Conservation (phyloP, 495 filamentous ascomycete species). For the Penicillium longicatenatum region DNA sequence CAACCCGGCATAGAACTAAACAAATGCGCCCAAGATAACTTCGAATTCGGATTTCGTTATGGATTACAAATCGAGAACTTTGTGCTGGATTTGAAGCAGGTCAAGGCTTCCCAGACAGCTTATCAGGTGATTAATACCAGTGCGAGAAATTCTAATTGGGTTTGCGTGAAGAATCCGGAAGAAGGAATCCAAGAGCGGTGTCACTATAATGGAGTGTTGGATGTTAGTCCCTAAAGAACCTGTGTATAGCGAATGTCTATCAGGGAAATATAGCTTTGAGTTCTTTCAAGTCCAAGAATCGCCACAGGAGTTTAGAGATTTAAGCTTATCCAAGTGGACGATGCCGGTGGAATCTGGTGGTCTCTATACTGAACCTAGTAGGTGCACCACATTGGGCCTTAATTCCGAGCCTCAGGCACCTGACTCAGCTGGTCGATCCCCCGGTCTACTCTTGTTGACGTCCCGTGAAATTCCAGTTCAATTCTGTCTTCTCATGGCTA, state of each 20-base stretch:
- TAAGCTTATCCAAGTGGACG: too few relatives aligned
- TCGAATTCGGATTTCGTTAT: conserved; percentile 21
- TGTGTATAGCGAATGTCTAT: background rate
- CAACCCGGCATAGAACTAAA: conserved; percentile 15
- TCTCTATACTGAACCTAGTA: background rate
- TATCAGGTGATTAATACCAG: conserved; percentile 9
- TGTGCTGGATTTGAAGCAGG: conserved; percentile 8
- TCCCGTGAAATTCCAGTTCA: conserved; percentile 1
- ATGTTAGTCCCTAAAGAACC: background rate
- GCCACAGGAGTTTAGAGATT: too few relatives aligned
- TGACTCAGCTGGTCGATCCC: conserved; percentile 5
- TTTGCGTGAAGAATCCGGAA: conserved; percentile 7
- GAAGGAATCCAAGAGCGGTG: conserved; percentile 4
- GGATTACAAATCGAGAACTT: conserved; percentile 20
- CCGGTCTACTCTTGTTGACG: conserved; percentile 4
- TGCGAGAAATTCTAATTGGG: conserved; percentile 8
- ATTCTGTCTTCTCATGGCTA: background rate
- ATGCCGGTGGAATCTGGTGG: background rate
- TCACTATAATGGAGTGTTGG: background rate
- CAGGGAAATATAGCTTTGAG: too few relatives aligned
- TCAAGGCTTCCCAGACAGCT: background rate
- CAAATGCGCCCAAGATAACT: conserved; percentile 9
- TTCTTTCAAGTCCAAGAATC: too few relatives aligned
- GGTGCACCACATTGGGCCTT: background rate
- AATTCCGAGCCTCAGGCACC: conserved; percentile 3